These are phyloP conservation scores for Urostyla sp. DNA, from an alignment of 73 alveolate species.

Conservation along the genomic window DNA sequence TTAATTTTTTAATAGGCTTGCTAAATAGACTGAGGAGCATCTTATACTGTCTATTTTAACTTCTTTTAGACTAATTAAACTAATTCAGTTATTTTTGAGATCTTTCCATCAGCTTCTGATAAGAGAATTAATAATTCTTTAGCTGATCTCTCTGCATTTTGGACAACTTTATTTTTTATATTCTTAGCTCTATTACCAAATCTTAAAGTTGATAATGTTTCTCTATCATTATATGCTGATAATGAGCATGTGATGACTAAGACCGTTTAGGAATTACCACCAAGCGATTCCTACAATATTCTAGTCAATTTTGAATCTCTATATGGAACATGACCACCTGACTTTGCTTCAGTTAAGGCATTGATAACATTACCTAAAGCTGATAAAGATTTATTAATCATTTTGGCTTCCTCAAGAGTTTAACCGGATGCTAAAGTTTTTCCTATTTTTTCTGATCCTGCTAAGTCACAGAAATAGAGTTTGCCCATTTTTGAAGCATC, in stretches of 20 bases:
- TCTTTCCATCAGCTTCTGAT: conserved; percentile 67
- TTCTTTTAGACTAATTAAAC: conserved; percentile 35
- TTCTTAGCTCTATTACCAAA: conserved; percentile 97
- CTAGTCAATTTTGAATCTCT: conserved; percentile 97
- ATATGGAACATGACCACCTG: conserved; percentile 90
- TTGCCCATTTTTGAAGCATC: conserved; percentile 91
- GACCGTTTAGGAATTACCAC: conserved; percentile 96
- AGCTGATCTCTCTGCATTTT: conserved; percentile 79
- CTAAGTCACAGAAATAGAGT: conserved; percentile 95
- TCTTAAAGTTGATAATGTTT: conserved; percentile 92
- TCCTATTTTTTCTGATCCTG: conserved; percentile 96
- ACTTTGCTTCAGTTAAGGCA: conserved; percentile 92
- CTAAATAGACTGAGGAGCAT: not conserved
- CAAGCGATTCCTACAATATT: conserved; percentile 92
- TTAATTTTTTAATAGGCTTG: not conserved
- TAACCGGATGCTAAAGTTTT: conserved; percentile 94
- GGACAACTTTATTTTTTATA: conserved; percentile 88
- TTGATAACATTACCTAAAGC: conserved; percentile 98
- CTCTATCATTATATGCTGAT: conserved; percentile 87
- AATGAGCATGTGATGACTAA: conserved; percentile 88
- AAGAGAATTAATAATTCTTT: conserved; percentile 74
- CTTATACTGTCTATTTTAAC: not conserved
- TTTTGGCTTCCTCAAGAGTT: conserved; percentile 94
- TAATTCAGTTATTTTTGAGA: conserved; percentile 50
- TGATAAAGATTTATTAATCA: conserved; percentile 92